Base-by-base conservation (phyloP, 257 asterid species). In the Handroanthus guayacan region DNA sequence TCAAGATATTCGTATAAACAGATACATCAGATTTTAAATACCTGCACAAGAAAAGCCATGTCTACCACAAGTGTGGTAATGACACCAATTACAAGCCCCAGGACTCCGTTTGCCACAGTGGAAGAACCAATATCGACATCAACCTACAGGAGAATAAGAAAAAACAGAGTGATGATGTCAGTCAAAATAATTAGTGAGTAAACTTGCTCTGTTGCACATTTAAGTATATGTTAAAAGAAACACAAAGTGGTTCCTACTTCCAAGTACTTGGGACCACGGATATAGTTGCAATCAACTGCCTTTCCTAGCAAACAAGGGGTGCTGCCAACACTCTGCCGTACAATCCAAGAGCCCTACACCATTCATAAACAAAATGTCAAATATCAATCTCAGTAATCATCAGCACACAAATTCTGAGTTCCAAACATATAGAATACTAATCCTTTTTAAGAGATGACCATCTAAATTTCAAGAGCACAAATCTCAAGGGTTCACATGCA, bases 321-420 rank as follows among this genome's bases (percentile, higher is more conserved):
- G 90, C 98, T 93, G 82, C 98, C 99, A 79, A 95, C 99, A 88
- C 99, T 95, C 84, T 95, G 99, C 14, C 98, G 99, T 72, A 95
- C 99, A 84, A 95, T 95, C 99, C 99, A 95, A 25, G 99, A 95
- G 66, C 98, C 99, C 99, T 95, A 74, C 78, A 77, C 37, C 75
- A 76, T 82, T 62, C 69, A 45, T 25, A 20, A 38, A 62, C 36
- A 25, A 34, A 39, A 3, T 65, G 71, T 71, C 55, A 69, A 75
- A 73, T 62, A 62, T n/a, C 25, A 3, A 38, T 47, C 17, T 62
- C 58, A 18, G 62, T 17, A 68, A 74, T 44, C 55, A 8, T 56
- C 48, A 67, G 0, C 44, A 39, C n/a, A n/a, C 41, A 20, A 18
- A 48, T 38, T 52, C 62, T 37, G 38, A 34, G 43, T 25, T 52